Evolutionary conservation across 768 basidiomycete genomes (phyloP), one percentile per base, ranked within the genome.

Genomic region (Suillus clintonianus): DNA sequence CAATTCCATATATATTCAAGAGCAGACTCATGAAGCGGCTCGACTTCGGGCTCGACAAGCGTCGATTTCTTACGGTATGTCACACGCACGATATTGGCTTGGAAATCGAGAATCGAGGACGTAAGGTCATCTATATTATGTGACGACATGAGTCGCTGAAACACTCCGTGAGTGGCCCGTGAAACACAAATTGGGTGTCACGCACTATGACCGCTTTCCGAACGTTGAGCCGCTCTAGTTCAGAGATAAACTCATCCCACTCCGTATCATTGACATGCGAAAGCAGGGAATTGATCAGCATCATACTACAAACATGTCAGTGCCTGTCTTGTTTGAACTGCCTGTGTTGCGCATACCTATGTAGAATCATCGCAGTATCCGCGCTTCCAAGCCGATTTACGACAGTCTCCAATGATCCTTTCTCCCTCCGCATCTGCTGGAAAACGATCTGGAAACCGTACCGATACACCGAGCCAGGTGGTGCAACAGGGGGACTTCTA

Each of bases 401-500:
- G n/a, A 96, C 90, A 7, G 89, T 92, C 74, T 92, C 92, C 63
- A 95, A 76, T 63, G 94, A 79, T 14, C 84, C 83, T 32, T 80
- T 80, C 66, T 90, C 89, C 67, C 84, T 89, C 69, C 87, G 80
- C 87, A 95, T 94, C 75, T 94, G 88, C 68, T 89, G 86, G 64
- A 88, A 95, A 32, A 95, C 91, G 19, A 89, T 83, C 50, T 85
- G 83, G 71, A 95, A 95, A n/a, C 94, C 95, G 68, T 89, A 95
- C 42, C 83, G 85, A 72, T 90, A 93, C 7, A 93, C 85, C 0
- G 89, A 92, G n/a, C 84, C 90, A 15, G 88, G 84, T 6, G 85
- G 85, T 3, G 80, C 75, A 36, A 72, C 68, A 4, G 90, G 84
- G 9, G 82, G 81, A 47, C 74, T 74, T 67, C 80, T 81, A 69